Conservation (phyloP, 140 eudicot genomes). For the Erigeron philadelphicus region DNA sequence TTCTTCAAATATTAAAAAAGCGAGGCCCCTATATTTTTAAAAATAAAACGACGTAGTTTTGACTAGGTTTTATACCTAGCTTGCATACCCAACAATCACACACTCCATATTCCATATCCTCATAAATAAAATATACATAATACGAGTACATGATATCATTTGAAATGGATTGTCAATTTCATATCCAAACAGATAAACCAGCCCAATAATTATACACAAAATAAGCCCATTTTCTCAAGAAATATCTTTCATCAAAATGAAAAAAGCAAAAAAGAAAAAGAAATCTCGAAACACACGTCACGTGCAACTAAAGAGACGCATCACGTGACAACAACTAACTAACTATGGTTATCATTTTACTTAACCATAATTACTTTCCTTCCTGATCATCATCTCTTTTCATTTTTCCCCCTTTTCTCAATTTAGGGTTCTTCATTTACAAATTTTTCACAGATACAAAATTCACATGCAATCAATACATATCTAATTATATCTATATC, state of each 20-base stretch:
- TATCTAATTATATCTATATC: not conserved
- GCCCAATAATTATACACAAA: too few relatives aligned
- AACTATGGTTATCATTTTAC: slow-evolving; percentile 29
- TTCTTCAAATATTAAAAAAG: too few relatives aligned
- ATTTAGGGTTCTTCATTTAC: slow-evolving; percentile 32
- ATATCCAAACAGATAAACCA: too few relatives aligned
- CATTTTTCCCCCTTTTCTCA: slow-evolving; percentile 14
- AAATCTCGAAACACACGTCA: slow-evolving; percentile 28
- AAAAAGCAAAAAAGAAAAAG: not conserved
- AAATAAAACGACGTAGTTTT: too few relatives aligned
- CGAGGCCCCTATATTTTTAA: too few relatives aligned
- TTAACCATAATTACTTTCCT: slow-evolving; percentile 34
- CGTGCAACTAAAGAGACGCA: slow-evolving; percentile 28
- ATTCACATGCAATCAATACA: not conserved
- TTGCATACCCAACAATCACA: too few relatives aligned
- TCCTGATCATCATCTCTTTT: slow-evolving; percentile 27
- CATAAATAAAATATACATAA: too few relatives aligned
- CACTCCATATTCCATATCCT: too few relatives aligned
- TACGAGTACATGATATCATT: too few relatives aligned
- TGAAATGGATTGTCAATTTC: too few relatives aligned
- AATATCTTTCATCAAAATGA: not conserved
- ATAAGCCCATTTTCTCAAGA: not conserved
- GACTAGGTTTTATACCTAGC: too few relatives aligned
- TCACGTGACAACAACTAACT: slow-evolving; percentile 23
- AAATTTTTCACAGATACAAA: not conserved